Percentiles rank a stretch among this genome's conserved stretches.
phyloP scores from a whole-genome alignment of 345 rosid species.

The Combretum micranthum region DNA sequence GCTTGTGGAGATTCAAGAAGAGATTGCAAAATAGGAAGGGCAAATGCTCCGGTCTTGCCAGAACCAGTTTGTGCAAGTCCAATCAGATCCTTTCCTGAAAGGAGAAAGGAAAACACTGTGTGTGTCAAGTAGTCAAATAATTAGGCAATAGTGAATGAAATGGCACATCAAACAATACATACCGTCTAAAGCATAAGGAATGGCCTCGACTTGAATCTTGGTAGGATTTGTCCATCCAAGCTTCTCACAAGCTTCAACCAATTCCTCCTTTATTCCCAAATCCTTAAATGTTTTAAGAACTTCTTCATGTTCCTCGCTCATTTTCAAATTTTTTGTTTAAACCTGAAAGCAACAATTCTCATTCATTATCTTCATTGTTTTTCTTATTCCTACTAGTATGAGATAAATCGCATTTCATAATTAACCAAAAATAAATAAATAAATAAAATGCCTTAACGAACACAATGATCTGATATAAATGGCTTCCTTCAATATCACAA shows the following conservation, averaged over 20 bases:
- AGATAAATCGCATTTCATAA: no score
- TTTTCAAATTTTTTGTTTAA: background rate
- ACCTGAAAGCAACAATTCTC: no score
- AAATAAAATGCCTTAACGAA: no score
- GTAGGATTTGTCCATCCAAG: conserved; percentile 75
- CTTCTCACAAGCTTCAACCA: conserved; percentile 64
- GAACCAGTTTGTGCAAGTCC: conserved; percentile 96
- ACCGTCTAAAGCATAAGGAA: conserved; percentile 86
- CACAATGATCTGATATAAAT: no score
- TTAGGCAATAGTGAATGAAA: background rate
- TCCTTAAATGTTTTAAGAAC: conserved; percentile 51
- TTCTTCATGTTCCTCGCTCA: conserved; percentile 53
- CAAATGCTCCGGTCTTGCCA: conserved; percentile 96
- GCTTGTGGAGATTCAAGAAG: conserved; percentile 67
- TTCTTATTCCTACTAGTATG: no score
- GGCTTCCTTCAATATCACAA: no score
- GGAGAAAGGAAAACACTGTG: background rate
- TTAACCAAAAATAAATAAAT: no score
- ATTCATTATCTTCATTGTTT: no score
- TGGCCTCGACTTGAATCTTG: conserved; percentile 75
- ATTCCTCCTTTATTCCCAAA: conserved; percentile 60
- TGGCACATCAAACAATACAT: background rate
- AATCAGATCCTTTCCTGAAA: conserved; percentile 77
- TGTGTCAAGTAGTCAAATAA: conserved; percentile 4
- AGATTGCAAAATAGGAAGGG: conserved; percentile 78